phyloP scores from a whole-genome alignment of 1,284 basidiomycete species.

The Schizophyllum amplum region DNA sequence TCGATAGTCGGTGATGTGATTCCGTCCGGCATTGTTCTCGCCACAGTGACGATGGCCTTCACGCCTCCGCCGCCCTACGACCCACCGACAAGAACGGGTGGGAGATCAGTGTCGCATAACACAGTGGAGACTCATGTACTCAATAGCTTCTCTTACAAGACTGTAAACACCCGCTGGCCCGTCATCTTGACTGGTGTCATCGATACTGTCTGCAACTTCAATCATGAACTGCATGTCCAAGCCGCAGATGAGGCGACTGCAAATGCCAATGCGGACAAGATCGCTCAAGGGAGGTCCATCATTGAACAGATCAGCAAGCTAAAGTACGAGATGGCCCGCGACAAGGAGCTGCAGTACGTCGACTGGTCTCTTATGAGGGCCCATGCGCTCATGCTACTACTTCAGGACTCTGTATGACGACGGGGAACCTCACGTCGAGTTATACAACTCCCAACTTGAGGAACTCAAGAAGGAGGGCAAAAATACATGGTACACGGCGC shows the following conservation, averaged over 20 bases:
- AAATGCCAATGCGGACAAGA: constrained; percentile 22
- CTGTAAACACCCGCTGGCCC: constrained; percentile 76
- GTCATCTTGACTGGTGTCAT: constrained; percentile 66
- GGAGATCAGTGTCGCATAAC: constrained; percentile 27
- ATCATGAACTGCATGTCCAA: constrained; percentile 21
- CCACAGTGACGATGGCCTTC: not conserved
- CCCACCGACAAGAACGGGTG: constrained; percentile 57
- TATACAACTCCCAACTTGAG: constrained; percentile 71
- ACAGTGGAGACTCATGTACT: constrained; percentile 1
- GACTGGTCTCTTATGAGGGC: not conserved
- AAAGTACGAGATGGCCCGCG: constrained; percentile 86
- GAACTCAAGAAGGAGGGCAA: constrained; percentile 39
- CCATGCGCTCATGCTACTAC: not conserved
- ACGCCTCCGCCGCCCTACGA: constrained; percentile 51
- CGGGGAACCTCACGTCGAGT: constrained; percentile 54
- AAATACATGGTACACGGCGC: constrained; percentile 85
- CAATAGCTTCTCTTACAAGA: constrained; percentile 22
- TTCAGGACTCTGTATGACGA: constrained; percentile 40
- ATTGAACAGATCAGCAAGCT: constrained; percentile 76
- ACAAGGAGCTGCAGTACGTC: constrained; percentile 66
- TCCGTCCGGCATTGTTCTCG: no score
- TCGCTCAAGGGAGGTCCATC: constrained; percentile 70
- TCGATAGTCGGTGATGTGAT: no score
- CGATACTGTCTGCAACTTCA: constrained; percentile 24
- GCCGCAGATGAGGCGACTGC: constrained; percentile 10